Evolutionary conservation across 2,329 filamentous ascomycete genomes (phyloP).

Genomic region (Ilyonectria destructans): DNA sequence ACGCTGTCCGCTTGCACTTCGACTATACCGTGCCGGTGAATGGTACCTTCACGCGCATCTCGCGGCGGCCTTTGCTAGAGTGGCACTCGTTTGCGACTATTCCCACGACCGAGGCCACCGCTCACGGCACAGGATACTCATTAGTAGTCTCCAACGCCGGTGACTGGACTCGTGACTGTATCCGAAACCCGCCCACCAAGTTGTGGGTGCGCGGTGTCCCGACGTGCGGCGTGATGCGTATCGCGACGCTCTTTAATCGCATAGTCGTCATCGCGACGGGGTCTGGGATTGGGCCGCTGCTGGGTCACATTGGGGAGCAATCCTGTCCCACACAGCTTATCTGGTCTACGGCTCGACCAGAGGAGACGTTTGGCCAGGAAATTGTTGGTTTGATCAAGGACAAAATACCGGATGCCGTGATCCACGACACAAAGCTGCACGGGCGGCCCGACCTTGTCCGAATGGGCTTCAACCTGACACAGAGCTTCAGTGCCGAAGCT

Average conservation of each 20-base stretch:
- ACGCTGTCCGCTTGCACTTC: conserved; percentile 82
- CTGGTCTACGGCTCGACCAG: conserved; percentile 77
- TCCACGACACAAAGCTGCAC: conserved; percentile 76
- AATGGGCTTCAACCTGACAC: conserved; percentile 68
- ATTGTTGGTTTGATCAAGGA: conserved; percentile 70
- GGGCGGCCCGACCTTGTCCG: conserved; percentile 73
- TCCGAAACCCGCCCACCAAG: conserved; percentile 72
- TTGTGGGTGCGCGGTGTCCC: conserved; percentile 81
- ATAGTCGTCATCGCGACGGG: conserved; percentile 80
- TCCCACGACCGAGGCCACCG: conserved; percentile 64
- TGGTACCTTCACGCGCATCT: conserved; percentile 67
- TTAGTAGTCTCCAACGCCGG: conserved; percentile 81
- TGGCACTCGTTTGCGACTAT: conserved; percentile 86
- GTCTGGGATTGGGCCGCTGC: conserved; percentile 80
- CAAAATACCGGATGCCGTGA: conserved; percentile 74
- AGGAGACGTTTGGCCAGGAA: conserved; percentile 73
- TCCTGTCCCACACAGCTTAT: conserved; percentile 73
- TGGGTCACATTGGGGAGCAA: conserved; percentile 71
- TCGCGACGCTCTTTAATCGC: conserved; percentile 76
- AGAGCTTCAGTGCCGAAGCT: conserved; percentile 75
- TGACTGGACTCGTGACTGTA: conserved; percentile 80
- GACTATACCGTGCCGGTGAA: conserved; percentile 72
- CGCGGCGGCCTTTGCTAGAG: conserved; percentile 76
- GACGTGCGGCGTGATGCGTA: conserved; percentile 77
- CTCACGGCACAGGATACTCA: conserved; percentile 69